These are phyloP conservation scores for Rhizoctonia solani DNA, from an alignment of 1,284 basidiomycete genomes.

Conservation along the genomic window DNA sequence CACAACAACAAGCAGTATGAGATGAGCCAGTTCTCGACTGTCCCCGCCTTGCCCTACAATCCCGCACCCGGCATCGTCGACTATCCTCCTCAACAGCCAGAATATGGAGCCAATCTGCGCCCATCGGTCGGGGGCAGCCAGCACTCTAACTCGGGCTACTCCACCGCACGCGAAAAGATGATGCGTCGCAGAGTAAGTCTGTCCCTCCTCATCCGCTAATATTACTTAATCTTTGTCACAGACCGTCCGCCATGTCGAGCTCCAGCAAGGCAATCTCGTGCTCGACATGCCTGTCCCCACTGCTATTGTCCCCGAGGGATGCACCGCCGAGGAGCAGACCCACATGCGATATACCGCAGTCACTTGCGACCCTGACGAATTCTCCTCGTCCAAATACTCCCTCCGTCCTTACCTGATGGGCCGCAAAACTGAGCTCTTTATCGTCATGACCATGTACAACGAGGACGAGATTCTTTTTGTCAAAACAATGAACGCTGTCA, in stretches of 20 bases:
- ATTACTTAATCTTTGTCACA: slow-evolving; percentile 36
- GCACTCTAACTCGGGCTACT: slow-evolving; percentile 62
- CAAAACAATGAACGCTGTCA: slow-evolving; percentile 88
- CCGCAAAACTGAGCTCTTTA: slow-evolving; percentile 89
- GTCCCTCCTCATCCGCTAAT: slow-evolving; percentile 13
- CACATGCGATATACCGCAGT: slow-evolving; percentile 67
- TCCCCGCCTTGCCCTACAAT: slow-evolving; percentile 56
- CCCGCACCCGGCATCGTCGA: slow-evolving; percentile 54
- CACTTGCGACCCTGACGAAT: slow-evolving; percentile 43
- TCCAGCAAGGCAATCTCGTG: slow-evolving; percentile 81
- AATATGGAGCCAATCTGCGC: slow-evolving; percentile 55
- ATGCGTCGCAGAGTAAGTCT: slow-evolving; percentile 61
- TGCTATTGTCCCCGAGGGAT: slow-evolving; percentile 71
- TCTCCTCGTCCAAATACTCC: slow-evolving; percentile 59
- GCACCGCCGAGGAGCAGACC: slow-evolving; percentile 74
- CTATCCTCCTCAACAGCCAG: slow-evolving; percentile 59
- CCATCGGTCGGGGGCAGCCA: slow-evolving; percentile 37
- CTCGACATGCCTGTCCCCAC: slow-evolving; percentile 80
- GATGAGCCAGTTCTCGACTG: slow-evolving; percentile 59
- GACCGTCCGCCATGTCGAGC: slow-evolving; percentile 78
- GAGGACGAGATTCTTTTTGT: slow-evolving; percentile 82
- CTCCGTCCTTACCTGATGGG: slow-evolving; percentile 83
- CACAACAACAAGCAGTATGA: slow-evolving; percentile 56
- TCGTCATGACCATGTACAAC: slow-evolving; percentile 87
- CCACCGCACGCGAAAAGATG: slow-evolving; percentile 69